Conservation (phyloP, 2,329 filamentous ascomycete genomes). For the Macrophomina tecta region DNA sequence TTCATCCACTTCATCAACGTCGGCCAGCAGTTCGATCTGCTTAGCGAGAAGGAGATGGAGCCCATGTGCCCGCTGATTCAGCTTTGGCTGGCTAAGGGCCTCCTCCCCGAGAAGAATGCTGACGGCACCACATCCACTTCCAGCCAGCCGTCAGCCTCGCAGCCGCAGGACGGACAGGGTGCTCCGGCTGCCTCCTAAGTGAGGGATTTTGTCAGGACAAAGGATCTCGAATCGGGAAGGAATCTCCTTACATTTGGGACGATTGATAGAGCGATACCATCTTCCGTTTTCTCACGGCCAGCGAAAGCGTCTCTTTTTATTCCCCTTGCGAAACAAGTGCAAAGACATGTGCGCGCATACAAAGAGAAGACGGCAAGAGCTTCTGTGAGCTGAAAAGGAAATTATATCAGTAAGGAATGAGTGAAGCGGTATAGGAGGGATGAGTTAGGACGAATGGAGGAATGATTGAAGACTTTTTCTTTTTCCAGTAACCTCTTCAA, state of each 20-base stretch:
- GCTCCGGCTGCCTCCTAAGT: slow-evolving; percentile 2
- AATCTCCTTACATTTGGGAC: background rate
- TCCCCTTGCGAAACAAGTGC: background rate
- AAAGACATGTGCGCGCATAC: background rate
- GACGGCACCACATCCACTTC: background rate
- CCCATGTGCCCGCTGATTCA: slow-evolving; percentile 96
- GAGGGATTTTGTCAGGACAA: background rate
- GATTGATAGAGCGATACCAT: slow-evolving; percentile 16
- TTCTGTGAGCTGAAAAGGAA: background rate
- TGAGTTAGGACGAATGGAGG: background rate
- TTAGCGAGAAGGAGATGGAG: slow-evolving; percentile 88
- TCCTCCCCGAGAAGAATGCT: slow-evolving; percentile 65
- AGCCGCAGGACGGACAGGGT: slow-evolving; percentile 9
- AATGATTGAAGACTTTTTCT: background rate
- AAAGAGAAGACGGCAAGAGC: slow-evolving; percentile 2
- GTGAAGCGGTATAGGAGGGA: background rate
- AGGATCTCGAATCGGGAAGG: background rate
- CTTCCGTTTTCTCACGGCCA: slow-evolving; percentile 10
- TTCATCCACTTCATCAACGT: slow-evolving; percentile 61
- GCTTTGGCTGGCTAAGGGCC: slow-evolving; percentile 86
- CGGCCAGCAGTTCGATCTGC: slow-evolving; percentile 78
- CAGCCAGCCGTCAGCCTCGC: slow-evolving; percentile 1
- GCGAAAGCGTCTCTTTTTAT: slow-evolving; percentile 7
- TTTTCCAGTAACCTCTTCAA: background rate
- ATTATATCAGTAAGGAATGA: slow-evolving; percentile 3